Conservation (phyloP, 352 stramenopile species). For the Phytophthora multivora region DNA sequence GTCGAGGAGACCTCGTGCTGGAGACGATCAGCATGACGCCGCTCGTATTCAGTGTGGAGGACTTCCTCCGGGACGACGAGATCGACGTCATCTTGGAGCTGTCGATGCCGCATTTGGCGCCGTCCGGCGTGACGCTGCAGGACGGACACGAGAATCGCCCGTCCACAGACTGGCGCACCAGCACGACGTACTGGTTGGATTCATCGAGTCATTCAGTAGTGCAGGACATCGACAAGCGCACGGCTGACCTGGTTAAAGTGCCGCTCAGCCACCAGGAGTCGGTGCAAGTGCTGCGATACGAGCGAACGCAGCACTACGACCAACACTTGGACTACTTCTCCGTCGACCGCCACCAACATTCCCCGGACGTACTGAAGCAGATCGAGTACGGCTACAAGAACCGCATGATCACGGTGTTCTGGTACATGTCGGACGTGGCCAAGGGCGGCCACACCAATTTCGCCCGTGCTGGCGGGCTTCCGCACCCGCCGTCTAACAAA, state of each 20-base stretch:
- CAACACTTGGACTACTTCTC: slow-evolving; percentile 77
- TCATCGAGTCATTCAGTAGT: slow-evolving; percentile 50
- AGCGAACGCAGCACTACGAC: slow-evolving; percentile 78
- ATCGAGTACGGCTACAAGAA: slow-evolving; percentile 82
- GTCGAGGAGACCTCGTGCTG: slow-evolving; percentile 50
- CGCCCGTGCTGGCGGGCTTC: slow-evolving; percentile 52
- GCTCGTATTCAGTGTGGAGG: slow-evolving; percentile 73
- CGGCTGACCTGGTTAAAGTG: slow-evolving; percentile 65
- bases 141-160: slow-evolving; percentile 71
- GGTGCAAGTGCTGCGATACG: slow-evolving; percentile 77
- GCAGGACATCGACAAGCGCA: slow-evolving; percentile 64
- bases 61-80: slow-evolving; percentile 78
- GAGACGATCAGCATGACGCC: slow-evolving; percentile 70
- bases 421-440: slow-evolving; percentile 86
- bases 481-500: slow-evolving; percentile 51
- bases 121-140: slow-evolving; percentile 62
- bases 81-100: slow-evolving; percentile 77
- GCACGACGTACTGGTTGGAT: slow-evolving; percentile 76
- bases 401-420: slow-evolving; percentile 87
- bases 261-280: slow-evolving; percentile 62
- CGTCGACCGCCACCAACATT: slow-evolving; percentile 45
- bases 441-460: slow-evolving; percentile 78
- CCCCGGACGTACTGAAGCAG: slow-evolving; percentile 41
- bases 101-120: slow-evolving; percentile 63
- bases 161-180: slow-evolving; percentile 75